These are phyloP conservation scores for Amesomyces nigricolor DNA, from an alignment of 2,329 filamentous ascomycete species.

Conservation along the genomic window DNA sequence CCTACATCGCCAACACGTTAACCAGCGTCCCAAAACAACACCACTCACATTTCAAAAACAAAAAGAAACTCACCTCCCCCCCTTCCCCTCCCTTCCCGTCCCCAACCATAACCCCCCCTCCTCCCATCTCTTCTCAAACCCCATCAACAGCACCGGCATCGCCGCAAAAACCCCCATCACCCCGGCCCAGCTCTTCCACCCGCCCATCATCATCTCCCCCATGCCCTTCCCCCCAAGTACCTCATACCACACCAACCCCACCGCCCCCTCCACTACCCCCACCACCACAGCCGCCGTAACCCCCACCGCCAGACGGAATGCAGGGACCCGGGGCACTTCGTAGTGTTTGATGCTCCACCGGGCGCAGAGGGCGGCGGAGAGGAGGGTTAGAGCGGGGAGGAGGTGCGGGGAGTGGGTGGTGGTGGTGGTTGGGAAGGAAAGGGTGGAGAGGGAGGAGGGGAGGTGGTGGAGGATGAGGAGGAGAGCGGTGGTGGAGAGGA, in stretches of 20 bases:
- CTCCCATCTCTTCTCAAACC: conserved; percentile 27
- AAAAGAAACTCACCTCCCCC: conserved; percentile 12
- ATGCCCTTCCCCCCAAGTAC: conserved; percentile 20
- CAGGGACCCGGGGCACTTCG: conserved; percentile 28
- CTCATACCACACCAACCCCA: conserved; percentile 20
- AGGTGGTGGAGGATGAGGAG: conserved; percentile 7
- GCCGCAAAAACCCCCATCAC: conserved; percentile 19
- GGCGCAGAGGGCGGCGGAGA: conserved; percentile 26
- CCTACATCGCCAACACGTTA: background rate
- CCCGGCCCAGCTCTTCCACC: background rate
- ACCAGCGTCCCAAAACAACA: background rate
- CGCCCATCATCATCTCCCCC: background rate
- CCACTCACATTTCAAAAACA: background rate
- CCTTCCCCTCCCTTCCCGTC: conserved; percentile 15
- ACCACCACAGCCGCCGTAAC: conserved; percentile 25
- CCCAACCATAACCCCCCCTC: conserved; percentile 21
- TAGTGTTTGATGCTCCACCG: conserved; percentile 25
- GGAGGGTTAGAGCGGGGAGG: conserved; percentile 14
- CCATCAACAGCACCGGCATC: conserved; percentile 28
- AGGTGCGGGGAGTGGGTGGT: conserved; percentile 14
- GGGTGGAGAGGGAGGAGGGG: conserved; percentile 14
- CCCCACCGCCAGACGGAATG: conserved; percentile 32
- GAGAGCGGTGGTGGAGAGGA: conserved; percentile 23
- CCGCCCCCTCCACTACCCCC: conserved; percentile 21
- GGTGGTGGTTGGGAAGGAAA: conserved; percentile 9